Evolutionary conservation across 306 rosid species (phyloP).

Genomic region (Prunus mume): DNA sequence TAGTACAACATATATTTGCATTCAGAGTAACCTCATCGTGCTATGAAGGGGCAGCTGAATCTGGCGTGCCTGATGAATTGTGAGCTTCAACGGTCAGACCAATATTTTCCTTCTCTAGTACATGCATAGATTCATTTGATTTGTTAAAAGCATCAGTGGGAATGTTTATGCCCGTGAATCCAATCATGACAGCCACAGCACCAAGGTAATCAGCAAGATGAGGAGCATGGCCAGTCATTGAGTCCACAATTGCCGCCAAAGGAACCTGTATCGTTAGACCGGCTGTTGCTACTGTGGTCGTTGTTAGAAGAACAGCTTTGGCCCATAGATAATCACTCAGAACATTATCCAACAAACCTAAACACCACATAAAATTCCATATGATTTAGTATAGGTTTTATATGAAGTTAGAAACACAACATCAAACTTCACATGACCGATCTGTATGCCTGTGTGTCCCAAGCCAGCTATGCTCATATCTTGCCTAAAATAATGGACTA

Average conservation of each 20-base stretch:
- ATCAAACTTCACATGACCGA: neutral
- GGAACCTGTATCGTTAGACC: conserved; percentile 97
- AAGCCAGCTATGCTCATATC: neutral
- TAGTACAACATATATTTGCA: neutral
- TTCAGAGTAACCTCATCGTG: neutral
- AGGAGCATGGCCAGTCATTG: conserved; percentile 74
- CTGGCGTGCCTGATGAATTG: conserved; percentile 21
- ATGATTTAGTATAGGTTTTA: neutral
- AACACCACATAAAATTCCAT: conserved; percentile 6
- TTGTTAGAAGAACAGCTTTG: conserved; percentile 92
- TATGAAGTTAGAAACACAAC: neutral
- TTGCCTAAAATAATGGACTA: neutral
- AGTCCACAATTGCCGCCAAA: conserved; percentile 83
- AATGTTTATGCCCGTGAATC: conserved; percentile 81
- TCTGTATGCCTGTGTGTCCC: neutral
- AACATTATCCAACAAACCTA: conserved; percentile 92
- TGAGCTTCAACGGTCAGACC: conserved; percentile 21
- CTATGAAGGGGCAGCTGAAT: conserved; percentile 32
- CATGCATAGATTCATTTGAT: conserved; percentile 37
- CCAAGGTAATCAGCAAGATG: conserved; percentile 76
- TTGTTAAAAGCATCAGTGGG: conserved; percentile 52
- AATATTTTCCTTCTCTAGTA: conserved; percentile 41
- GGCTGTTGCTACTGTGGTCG: conserved; percentile 94
- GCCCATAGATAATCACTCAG: conserved; percentile 97
- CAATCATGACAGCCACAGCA: conserved; percentile 76